Evolutionary conservation across 192 early-diverging fungal genomes (phyloP), one percentile per base, ranked within the genome.

Genomic region (Dimargaris verticillata): DNA sequence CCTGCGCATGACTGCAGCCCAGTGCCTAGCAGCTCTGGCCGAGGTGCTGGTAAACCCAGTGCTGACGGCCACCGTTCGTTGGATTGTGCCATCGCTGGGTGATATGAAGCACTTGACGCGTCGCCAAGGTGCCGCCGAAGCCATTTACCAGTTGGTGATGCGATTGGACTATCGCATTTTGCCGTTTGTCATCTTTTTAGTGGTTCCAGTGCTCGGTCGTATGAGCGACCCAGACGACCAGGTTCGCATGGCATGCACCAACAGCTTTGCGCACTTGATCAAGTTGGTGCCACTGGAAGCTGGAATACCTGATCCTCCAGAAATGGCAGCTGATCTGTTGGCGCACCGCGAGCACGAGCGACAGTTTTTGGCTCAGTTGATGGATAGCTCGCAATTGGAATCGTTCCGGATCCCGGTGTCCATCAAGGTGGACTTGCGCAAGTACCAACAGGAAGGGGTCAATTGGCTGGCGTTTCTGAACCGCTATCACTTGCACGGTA

Each of bases 401-500:
- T 77, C 81, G n/a, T 95, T 87, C 72, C 63, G 74, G 20, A 81
- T 99, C 25, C 92, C 93, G 0, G 83, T 90, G 41, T 80, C 73
- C n/a, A 88, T 99, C 72, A 91, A 90, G 41, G 96, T 93, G 0
- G 88, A 92, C 61, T 70, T 99, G 62, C 75, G 96, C 58, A 80
- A 83, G 72, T 99, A 99, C 74, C 96, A 99, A 69, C 91, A 95
- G 69, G 96, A 97, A 61, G 96, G 96, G 51, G 88, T 99, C 41
- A 93, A 87, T 76, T 99, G 96, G 96, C 73, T 99, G 60, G 91
- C 91, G 15, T 99, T 99, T 68, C 76, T 99, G 61, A 93, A 92
- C 70, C 84, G 89, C 62, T 99, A 95, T 66, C 88, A 92, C 62
- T 74, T 99, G 25, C 96, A 99, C 65, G 96, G 96, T 14, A 90